Evolutionary conservation across 75 land plant species (phyloP).

Genomic region (Isoetes taiwanensis): DNA sequence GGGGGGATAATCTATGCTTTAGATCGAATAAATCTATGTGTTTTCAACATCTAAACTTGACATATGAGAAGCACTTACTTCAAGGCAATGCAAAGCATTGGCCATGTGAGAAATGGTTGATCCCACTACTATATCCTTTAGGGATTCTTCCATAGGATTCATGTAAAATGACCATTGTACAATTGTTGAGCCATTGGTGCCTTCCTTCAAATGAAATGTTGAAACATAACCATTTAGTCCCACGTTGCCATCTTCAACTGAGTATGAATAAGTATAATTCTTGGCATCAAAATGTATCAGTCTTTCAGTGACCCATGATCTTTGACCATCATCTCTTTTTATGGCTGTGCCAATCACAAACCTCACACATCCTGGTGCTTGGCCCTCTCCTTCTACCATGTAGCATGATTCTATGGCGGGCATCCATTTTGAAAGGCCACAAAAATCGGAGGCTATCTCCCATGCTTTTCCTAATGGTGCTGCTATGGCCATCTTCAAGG

Average conservation of each 20-base stretch:
- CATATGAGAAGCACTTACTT: too few relatives aligned
- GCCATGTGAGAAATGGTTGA: too few relatives aligned
- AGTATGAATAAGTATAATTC: background rate
- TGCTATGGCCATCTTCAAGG: background rate
- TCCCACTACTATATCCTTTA: too few relatives aligned
- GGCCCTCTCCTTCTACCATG: background rate
- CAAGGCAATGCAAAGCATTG: too few relatives aligned
- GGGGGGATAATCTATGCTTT: too few relatives aligned
- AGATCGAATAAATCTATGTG: too few relatives aligned
- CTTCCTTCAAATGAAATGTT: background rate
- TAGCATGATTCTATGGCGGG: background rate
- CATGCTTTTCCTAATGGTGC: conserved; percentile 4
- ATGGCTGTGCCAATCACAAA: background rate
- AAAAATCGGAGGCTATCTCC: conserved; percentile 12
- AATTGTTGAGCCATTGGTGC: background rate
- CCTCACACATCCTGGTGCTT: conserved; percentile 3
- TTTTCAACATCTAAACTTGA: too few relatives aligned
- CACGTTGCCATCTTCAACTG: background rate
- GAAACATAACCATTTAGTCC: conserved; percentile 1
- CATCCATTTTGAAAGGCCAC: conserved; percentile 7
- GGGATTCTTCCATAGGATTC: background rate
- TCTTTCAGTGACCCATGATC: conserved; percentile 10
- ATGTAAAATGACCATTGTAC: conserved; percentile 10
- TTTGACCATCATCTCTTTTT: background rate
- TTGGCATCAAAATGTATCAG: background rate